Evolutionary conservation across 441 rosid genomes (phyloP), one percentile per base, ranked within the genome.

Genomic region (Adansonia rubrostipa): DNA sequence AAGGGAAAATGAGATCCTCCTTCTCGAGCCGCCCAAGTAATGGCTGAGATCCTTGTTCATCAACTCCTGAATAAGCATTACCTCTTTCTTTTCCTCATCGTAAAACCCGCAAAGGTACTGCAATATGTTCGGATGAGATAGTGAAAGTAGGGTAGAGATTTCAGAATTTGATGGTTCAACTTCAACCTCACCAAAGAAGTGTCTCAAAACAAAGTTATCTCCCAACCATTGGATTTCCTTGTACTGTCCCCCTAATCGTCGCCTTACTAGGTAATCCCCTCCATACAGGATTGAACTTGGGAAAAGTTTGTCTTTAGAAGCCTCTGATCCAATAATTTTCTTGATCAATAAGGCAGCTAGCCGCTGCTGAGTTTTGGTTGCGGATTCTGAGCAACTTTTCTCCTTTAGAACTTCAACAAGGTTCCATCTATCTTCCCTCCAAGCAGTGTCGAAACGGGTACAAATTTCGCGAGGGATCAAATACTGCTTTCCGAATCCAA

Each of bases 181-280:
- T 66, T 86, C 90, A 70, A 89, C 78, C 45, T 89, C 93, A 14
- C 89, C 91, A 8, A 82, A 84, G 64, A 97, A 86, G 73, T 90
- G 95, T 77, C 97, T 89, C 85, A 92, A 36, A 5, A 87, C 93
- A 50, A 90, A 95, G 77, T 79, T 86, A 74, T 97, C 96, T 4
- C 97, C 99, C 68, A 90, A 80, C 99, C 99, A 95, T 58, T 86
- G 90, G 77, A 95, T 89, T 82, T 93, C 99, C 88, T 97, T 97
- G 77, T 83, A 90, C 87, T 92, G 89, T 51, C 81, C 86, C 5
- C 95, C 97, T 54, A 95, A 47, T 67, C 99, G 79, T 71, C 95
- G 68, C 82, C 92, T 88, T 66, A 95, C 92, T 75, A 86, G 93
- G 77, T 93, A 97, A 85, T 97, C 97, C 76, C 90, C 89, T 62